Evolutionary conservation across 2,329 filamentous ascomycete species (phyloP), one percentile per base, ranked within the genome.

Genomic region (Neonectria ditissima): DNA sequence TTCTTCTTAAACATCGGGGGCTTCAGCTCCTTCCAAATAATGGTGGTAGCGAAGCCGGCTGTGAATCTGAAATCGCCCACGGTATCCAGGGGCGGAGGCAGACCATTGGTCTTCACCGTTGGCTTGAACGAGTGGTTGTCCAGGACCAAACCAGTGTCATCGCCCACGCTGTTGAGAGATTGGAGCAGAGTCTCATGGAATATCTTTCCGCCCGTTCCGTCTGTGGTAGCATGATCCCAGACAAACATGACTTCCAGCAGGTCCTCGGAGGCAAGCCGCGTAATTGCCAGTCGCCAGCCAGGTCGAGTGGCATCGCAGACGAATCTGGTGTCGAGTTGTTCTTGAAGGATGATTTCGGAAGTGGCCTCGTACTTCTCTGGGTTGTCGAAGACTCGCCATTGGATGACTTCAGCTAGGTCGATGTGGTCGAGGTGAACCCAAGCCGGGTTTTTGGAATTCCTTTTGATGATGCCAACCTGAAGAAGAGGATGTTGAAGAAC

Each of bases 1-100:
- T 18, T 32, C 5, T 39, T n/a, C 1, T 30, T 57, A 1, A 63
- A 6, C 1, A 57, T 28, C 0, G 50, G 13, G 0, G 66, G 65
- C 34, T 62, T 62, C 2, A 68, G 9, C 8, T 56, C 65, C 16
- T 69, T 44, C 65, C 64, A 67, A 1, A 65, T 2, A 3, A 51
- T 54, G 13, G 32, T 24, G 8, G 47, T 32, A 2, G 63, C 13
- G 22, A 47, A 71, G 9, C 20, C 43, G 0, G 57, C 22, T 3
- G 63, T 65, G 2, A 69, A 8, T 4, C 48, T 50, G 13, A 65
- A 65, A 9, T 67, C 65, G 28, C 59, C 44, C n/a, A 72, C 30
- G 5, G 44, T 20, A 34, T 70, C 65, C 24, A 69, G 51, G 0
- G 66, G 22, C 5, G 69, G 70, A 1, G 67, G 66, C 30, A 73